These are phyloP conservation scores for Nidula niveotomentosa DNA, from an alignment of 1,284 basidiomycete species.

Conservation along the genomic window DNA sequence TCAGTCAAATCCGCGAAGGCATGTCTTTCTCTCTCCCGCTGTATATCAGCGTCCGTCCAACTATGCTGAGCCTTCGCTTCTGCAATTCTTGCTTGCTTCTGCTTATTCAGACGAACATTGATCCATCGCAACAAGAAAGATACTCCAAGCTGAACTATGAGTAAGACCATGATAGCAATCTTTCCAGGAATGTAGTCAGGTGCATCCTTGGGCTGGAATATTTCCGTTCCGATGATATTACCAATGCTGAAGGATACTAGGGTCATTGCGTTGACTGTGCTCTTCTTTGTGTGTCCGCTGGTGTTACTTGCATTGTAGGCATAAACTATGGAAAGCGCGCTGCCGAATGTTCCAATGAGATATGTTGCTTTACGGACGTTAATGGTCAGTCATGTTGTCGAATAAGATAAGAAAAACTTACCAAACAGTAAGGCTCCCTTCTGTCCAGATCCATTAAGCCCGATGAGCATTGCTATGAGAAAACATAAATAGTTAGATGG, in stretches of 20 bases:
- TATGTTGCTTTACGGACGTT: conserved; percentile 39
- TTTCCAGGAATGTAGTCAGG: conserved; percentile 65
- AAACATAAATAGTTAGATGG: neutral
- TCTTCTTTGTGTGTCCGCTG: conserved; percentile 69
- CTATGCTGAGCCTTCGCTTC: conserved; percentile 44
- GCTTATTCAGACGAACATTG: conserved; percentile 54
- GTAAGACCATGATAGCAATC: conserved; percentile 57
- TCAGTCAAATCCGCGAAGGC: conserved; percentile 69
- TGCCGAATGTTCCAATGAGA: conserved; percentile 60
- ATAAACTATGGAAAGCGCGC: conserved; percentile 59
- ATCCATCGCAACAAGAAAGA: conserved; percentile 53
- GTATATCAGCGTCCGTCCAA: conserved; percentile 58
- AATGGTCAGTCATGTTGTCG: neutral
- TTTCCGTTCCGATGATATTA: conserved; percentile 63
- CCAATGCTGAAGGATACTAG: conserved; percentile 55
- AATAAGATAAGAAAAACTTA: conserved; percentile 16
- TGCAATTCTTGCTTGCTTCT: conserved; percentile 43
- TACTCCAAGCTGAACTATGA: conserved; percentile 50
- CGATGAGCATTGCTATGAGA: conserved; percentile 52
- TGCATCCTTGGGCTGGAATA: conserved; percentile 62
- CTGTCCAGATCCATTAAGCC: conserved; percentile 44
- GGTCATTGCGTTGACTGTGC: conserved; percentile 62
- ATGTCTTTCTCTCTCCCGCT: conserved; percentile 53
- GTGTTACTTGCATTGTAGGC: conserved; percentile 70
- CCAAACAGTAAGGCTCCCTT: conserved; percentile 63